These are phyloP conservation scores for Candida boidinii DNA, from an alignment of 805 yeast genomes.

Conservation along the genomic window DNA sequence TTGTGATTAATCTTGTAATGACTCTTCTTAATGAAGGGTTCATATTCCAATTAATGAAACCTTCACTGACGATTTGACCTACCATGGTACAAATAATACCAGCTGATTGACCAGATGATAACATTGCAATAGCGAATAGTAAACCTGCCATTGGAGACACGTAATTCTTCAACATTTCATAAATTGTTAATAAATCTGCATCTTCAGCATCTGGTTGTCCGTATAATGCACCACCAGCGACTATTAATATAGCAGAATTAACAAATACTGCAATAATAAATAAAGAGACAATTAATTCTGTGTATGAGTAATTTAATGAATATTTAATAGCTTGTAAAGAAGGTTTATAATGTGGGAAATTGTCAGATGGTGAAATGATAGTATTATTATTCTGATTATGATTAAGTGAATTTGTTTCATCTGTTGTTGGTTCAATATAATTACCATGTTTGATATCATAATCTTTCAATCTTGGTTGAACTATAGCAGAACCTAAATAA, in stretches of 20 bases:
- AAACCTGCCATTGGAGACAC: slow-evolving; percentile 77
- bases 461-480: slow-evolving; percentile 74
- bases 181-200: slow-evolving; percentile 78
- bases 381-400: slow-evolving; percentile 21
- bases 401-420: slow-evolving; percentile 3
- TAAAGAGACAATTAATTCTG: slow-evolving; percentile 63
- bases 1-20: slow-evolving; percentile 68
- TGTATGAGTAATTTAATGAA: slow-evolving; percentile 62
- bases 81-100: slow-evolving; percentile 91
- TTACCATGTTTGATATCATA: slow-evolving; percentile 42
- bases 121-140: slow-evolving; percentile 73
- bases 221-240: slow-evolving; percentile 72
- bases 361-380: slow-evolving; percentile 23
- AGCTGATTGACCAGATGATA: slow-evolving; percentile 84
- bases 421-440: slow-evolving; percentile 8
- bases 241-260: slow-evolving; percentile 73
- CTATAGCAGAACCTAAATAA: slow-evolving; percentile 79
- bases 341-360: slow-evolving; percentile 69
- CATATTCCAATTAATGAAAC: slow-evolving; percentile 75
- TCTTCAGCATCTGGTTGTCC: slow-evolving; percentile 62
- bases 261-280: slow-evolving; percentile 80
- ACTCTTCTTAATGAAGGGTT: slow-evolving; percentile 77
- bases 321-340: slow-evolving; percentile 63
- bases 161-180: slow-evolving; percentile 47
- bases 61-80: slow-evolving; percentile 89